These are phyloP conservation scores for Sherardia arvensis DNA, from an alignment of 257 asterid genomes.

Conservation along the genomic window DNA sequence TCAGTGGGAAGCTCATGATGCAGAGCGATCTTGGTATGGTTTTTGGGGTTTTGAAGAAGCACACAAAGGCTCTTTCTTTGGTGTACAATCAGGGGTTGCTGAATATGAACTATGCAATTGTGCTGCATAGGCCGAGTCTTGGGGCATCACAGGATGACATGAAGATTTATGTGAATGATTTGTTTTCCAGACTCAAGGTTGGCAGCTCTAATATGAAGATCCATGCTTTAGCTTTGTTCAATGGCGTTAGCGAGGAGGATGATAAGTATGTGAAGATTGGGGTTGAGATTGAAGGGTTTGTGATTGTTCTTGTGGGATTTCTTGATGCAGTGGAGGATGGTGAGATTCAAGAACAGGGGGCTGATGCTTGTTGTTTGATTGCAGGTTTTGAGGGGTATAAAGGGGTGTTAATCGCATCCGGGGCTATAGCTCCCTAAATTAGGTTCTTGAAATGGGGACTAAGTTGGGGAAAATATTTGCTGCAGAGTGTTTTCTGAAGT, in stretches of 20 bases:
- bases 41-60: constrained; percentile 40
- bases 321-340: constrained; percentile 49
- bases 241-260: constrained; percentile 54
- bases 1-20: constrained; percentile 77
- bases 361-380: constrained; percentile 41
- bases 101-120: constrained; percentile 53
- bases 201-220: constrained; percentile 73
- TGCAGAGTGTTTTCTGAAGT: constrained; percentile 63
- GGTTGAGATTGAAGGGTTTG: constrained; percentile 46
- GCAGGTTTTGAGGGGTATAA: constrained; percentile 35
- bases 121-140: constrained; percentile 57
- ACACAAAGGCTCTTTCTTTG: constrained; percentile 38
- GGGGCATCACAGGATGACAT: constrained; percentile 71
- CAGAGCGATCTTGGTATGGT: constrained; percentile 77
- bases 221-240: constrained; percentile 50
- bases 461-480: constrained; percentile 46
- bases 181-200: constrained; percentile 58
- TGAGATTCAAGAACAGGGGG: constrained; percentile 60
- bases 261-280: constrained; percentile 52
- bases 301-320: constrained; percentile 35
- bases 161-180: constrained; percentile 53
- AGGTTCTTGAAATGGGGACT: constrained; percentile 64
- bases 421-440: constrained; percentile 54
- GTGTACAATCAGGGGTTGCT: constrained; percentile 64
- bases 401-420: constrained; percentile 37